Conservation (phyloP, 805 yeast genomes). For the Pichia heedii region DNA sequence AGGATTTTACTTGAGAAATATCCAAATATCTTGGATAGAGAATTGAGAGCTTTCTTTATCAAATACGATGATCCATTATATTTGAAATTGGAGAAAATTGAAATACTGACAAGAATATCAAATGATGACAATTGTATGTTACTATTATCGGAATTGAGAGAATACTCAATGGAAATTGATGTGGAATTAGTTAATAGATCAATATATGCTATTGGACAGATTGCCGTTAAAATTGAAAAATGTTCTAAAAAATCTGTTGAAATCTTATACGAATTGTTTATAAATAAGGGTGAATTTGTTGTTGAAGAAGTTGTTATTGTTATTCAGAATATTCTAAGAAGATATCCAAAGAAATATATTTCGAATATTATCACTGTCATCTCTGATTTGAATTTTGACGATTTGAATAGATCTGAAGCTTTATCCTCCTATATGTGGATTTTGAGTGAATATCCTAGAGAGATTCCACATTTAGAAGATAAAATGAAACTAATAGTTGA, state of each 20-base stretch:
- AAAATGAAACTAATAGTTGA: slow-evolving; percentile 40
- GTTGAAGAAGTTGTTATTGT: slow-evolving; percentile 54
- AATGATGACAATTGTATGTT: slow-evolving; percentile 49
- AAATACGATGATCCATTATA: slow-evolving; percentile 80
- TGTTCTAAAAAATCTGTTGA: slow-evolving; percentile 52
- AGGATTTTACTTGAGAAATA: slow-evolving; percentile 82
- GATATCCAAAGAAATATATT: slow-evolving; percentile 47
- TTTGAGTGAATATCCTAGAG: slow-evolving; percentile 59
- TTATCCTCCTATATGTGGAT: slow-evolving; percentile 59
- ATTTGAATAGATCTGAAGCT: slow-evolving; percentile 41
- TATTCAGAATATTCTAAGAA: slow-evolving; percentile 56
- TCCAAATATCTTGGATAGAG: slow-evolving; percentile 69
- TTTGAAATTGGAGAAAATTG: slow-evolving; percentile 67
- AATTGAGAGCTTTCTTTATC: slow-evolving; percentile 81
- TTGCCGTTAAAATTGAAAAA: slow-evolving; percentile 54
- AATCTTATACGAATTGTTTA: slow-evolving; percentile 46
- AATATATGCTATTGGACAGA: slow-evolving; percentile 58
- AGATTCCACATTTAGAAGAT: slow-evolving; percentile 44
- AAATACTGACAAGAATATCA: slow-evolving; percentile 62
- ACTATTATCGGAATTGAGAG: slow-evolving; percentile 62
- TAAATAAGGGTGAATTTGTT: slow-evolving; percentile 54
- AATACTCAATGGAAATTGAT: slow-evolving; percentile 81
- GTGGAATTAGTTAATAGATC: slow-evolving; percentile 63
- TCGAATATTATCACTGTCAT: slow-evolving; percentile 49
- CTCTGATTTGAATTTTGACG: slow-evolving; percentile 35